Evolutionary conservation across 208 protist genomes (phyloP).

Genomic region (Acanthamoeba divionensis): DNA sequence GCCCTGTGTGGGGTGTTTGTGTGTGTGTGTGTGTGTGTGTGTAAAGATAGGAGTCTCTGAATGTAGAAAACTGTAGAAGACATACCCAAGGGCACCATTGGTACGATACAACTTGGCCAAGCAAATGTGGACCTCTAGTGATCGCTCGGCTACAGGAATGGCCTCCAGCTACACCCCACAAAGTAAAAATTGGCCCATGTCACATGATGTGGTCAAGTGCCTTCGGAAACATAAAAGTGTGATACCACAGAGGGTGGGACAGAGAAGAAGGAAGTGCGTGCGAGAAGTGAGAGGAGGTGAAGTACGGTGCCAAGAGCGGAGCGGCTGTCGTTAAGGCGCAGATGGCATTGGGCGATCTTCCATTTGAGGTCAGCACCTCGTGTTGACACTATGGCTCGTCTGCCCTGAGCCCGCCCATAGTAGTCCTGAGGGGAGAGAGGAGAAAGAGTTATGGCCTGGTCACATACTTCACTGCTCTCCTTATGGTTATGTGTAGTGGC

Average conservation of each 20-base stretch:
- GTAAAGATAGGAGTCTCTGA: background rate
- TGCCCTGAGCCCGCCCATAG: background rate
- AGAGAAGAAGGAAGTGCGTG: background rate
- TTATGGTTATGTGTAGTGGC: background rate
- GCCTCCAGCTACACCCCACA: conserved; percentile 16
- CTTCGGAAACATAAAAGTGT: too few relatives aligned
- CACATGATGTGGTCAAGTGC: too few relatives aligned
- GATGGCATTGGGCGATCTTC: conserved; percentile 27
- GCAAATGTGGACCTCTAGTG: background rate
- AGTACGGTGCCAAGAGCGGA: background rate
- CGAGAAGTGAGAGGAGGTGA: background rate
- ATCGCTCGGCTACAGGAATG: background rate
- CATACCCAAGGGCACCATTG: background rate
- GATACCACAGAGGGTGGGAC: background rate
- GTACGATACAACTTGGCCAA: background rate
- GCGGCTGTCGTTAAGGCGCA: background rate
- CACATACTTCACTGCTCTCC: background rate
- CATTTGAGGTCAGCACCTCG: background rate
- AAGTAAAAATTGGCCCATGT: too few relatives aligned
- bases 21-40: background rate
- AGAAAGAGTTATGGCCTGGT: background rate
- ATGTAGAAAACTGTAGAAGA: background rate
- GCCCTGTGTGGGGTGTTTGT: background rate
- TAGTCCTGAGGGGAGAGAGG: background rate
- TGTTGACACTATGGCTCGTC: background rate